These are phyloP conservation scores for Alternaria arbusti DNA, from an alignment of 2,329 filamentous ascomycete genomes.

Conservation along the genomic window DNA sequence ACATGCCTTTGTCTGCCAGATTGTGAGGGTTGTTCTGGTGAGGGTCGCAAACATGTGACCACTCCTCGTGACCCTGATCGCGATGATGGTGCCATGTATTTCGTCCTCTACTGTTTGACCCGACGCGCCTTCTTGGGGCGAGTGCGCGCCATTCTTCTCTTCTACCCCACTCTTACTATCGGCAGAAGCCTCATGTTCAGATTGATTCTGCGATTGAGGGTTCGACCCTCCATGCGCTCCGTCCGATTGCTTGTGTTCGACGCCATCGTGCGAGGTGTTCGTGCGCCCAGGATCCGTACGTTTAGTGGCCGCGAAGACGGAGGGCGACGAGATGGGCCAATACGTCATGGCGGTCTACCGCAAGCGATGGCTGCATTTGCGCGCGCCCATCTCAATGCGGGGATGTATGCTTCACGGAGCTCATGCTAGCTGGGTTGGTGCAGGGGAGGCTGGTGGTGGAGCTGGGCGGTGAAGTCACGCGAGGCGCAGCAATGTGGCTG, in stretches of 20 bases:
- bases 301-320: constrained; percentile 80
- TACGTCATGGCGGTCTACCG: constrained; percentile 70
- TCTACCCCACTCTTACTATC: constrained; percentile 12
- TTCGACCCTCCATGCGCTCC: constrained; percentile 26
- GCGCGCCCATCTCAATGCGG: constrained; percentile 43
- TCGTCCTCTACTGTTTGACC: constrained; percentile 38
- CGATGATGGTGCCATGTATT: constrained; percentile 70
- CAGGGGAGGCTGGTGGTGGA: constrained; percentile 34
- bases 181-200: constrained; percentile 16
- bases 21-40: constrained; percentile 81
- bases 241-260: constrained; percentile 30
- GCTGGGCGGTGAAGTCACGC: constrained; percentile 18
- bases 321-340: constrained; percentile 86
- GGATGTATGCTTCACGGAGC: constrained; percentile 26
- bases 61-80: constrained; percentile 76
- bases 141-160: constrained; percentile 14
- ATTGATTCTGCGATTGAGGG: constrained; percentile 10
- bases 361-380: constrained; percentile 47
- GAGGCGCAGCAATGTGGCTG: constrained; percentile 24
- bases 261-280: constrained; percentile 68
- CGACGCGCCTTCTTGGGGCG: constrained; percentile 6
- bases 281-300: constrained; percentile 62
- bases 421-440: constrained; percentile 31
- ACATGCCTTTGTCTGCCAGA: constrained; percentile 93
- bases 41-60: constrained; percentile 89